These are phyloP conservation scores for Diaporthe citri DNA, from an alignment of 2,329 filamentous ascomycete species.

Conservation along the genomic window DNA sequence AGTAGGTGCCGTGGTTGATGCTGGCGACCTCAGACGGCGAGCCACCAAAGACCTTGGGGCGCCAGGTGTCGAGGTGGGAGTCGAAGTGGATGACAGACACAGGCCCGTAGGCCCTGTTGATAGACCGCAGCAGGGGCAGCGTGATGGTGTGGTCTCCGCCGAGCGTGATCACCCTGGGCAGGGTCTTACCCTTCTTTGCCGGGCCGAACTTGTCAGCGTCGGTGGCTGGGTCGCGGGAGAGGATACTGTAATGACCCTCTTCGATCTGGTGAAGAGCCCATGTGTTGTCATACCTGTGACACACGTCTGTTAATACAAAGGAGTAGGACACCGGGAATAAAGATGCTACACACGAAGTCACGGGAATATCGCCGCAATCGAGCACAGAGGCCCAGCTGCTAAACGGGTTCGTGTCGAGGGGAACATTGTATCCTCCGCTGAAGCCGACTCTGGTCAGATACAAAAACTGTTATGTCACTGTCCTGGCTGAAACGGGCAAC, in stretches of 20 bases:
- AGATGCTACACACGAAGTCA: constrained; percentile 76
- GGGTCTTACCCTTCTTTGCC: constrained; percentile 78
- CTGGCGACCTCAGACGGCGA: constrained; percentile 80
- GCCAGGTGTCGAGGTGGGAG: constrained; percentile 76
- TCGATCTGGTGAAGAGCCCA: constrained; percentile 89
- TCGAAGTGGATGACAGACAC: constrained; percentile 74
- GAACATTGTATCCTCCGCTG: constrained; percentile 90
- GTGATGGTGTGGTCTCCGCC: constrained; percentile 75
- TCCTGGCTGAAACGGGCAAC: constrained; percentile 1
- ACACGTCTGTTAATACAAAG: background rate
- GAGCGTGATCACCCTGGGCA: constrained; percentile 85
- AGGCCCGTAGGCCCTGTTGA: constrained; percentile 72
- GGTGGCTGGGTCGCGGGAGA: constrained; percentile 78
- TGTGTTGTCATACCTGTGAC: constrained; percentile 80
- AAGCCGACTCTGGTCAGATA: constrained; percentile 50
- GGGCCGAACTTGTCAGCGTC: constrained; percentile 76
- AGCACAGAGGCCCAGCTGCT: constrained; percentile 83
- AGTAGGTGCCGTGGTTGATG: constrained; percentile 92
- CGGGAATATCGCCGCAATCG: constrained; percentile 87
- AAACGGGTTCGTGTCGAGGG: constrained; percentile 83
- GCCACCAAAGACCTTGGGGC: constrained; percentile 87
- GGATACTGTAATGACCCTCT: constrained; percentile 82
- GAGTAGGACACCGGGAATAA: too few relatives aligned
- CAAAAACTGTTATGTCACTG: constrained; percentile 41
- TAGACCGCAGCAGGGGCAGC: constrained; percentile 68